These are phyloP conservation scores for Streptanthus diversifolius DNA, from an alignment of 345 rosid genomes.

Conservation along the genomic window DNA sequence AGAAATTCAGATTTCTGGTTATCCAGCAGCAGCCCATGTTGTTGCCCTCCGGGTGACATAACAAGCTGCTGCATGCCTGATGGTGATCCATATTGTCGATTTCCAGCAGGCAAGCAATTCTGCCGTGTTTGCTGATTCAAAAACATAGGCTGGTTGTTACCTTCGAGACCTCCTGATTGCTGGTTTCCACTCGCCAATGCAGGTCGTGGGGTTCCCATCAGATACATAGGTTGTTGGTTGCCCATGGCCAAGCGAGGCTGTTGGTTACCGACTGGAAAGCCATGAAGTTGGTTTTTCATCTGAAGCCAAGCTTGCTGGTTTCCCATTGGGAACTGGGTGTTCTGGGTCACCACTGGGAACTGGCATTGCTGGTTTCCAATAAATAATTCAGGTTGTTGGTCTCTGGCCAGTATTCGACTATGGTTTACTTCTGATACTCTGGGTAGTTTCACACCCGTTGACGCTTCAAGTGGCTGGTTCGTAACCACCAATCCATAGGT, in stretches of 20 bases:
- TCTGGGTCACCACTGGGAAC: slow-evolving; percentile 17
- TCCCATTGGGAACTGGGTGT: slow-evolving; percentile 2
- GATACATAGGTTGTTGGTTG: slow-evolving; percentile 20
- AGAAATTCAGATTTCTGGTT: slow-evolving; percentile 8
- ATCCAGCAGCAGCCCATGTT: slow-evolving; percentile 20
- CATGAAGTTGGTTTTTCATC: slow-evolving; percentile 20
- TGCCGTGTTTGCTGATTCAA: slow-evolving; percentile 24
- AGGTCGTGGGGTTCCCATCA: slow-evolving; percentile 23
- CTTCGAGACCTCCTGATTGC: slow-evolving; percentile 21
- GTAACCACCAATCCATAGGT: slow-evolving; percentile 23
- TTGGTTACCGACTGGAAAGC: slow-evolving; percentile 24
- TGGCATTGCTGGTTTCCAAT: slow-evolving; percentile 25
- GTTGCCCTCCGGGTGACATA: slow-evolving; percentile 33
- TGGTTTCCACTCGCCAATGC: slow-evolving; percentile 22
- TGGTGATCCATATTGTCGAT: slow-evolving; percentile 10
- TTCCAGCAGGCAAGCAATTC: slow-evolving; percentile 9
- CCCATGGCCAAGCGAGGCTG: slow-evolving; percentile 33
- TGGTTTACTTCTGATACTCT: slow-evolving; percentile 4
- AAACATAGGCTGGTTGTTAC: slow-evolving; percentile 19
- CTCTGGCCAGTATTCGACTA: slow-evolving; percentile 6
- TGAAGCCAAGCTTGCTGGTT: slow-evolving; percentile 29
- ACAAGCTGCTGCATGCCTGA: slow-evolving; percentile 13
- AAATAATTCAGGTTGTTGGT: slow-evolving; percentile 18
- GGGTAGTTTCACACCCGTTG: neutral
- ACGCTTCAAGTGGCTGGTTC: slow-evolving; percentile 8